Evolutionary conservation across 805 yeast species (phyloP), one percentile per base, ranked within the genome.

Genomic region (Ogataea siamensis): DNA sequence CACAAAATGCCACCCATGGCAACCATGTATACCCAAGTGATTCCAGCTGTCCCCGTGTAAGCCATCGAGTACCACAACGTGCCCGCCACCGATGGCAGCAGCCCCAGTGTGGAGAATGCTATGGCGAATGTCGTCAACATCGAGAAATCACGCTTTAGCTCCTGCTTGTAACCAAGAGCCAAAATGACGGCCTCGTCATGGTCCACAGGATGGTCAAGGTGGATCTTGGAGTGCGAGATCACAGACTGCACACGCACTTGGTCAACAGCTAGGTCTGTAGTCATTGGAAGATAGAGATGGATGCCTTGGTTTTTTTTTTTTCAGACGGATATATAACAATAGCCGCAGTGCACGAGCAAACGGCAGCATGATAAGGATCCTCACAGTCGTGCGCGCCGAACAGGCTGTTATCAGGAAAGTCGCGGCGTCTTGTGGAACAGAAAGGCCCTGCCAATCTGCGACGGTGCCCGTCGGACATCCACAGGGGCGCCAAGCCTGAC

Each of bases 41-140:
- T 53, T 14, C 84, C 85, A 3, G 80, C 74, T 16, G 74, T 71
- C 19, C 86, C 86, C 6, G 78, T 67, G 26, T 79, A 80, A 34
- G 74, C 68, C 53, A 78, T 70, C 30, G 78, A 79, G 49, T 77
- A 78, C 53, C 70, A 68, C 40, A 80, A 64, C n/a, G 82, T 71
- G 5, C 85, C 74, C 3, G 83, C 81, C 33, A 80, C 68, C 2
- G 86, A 81, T 11, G 83, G 81, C 57, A 82, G 69, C 38, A 80
- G 68, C 7, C 83, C 82, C 40, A 81, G 62, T 25, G 80, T 80
- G 0, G 83, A 74, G 53, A 81, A 80, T 2, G 83, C 73, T 13
- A 80, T 82, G 15, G 78, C 73, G 49, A 78, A 78, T 1, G 78
- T 69, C 10, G 83, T 68, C 57, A 73, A 64, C 31, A 78, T 54